Base-by-base conservation (phyloP, 176 grass and related monocot species). In the Otatea glauca region DNA sequence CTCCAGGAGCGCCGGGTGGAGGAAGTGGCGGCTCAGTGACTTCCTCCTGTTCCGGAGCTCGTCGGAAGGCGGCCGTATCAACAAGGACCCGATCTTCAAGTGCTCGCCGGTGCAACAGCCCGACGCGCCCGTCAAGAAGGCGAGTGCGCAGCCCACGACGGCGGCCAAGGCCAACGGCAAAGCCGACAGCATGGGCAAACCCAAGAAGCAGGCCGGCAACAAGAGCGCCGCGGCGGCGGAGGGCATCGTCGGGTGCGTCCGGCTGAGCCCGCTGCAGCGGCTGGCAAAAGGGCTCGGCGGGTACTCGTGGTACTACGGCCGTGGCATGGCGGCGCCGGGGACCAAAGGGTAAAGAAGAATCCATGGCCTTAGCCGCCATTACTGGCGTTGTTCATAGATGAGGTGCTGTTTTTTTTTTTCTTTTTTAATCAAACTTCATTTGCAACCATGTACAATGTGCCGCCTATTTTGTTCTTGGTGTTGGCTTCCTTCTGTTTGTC, bases 21-120 rank as follows among this genome's bases (percentile, higher is more conserved):
- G 90, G 68, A 89, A 64, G 47, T 94, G 89, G 97, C 80, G 93
- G 47, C 83, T 99, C 65, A 90, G 86, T 47, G 97, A 94, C 54
- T 61, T 99, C 65, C 90, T 99, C 38, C 78, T 96, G 60, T 99
- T 99, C 84, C 86, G 93, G 74, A 99, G 91, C 77, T 92, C 90
- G 18, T 94, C 93, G 2, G 93, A 93, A 55, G 83, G 51, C 21
- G 56, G 85, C 47, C 91, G 84, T 44, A 49, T 72, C 72, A 89
- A 0, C 81, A 91, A 92, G 37, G 92, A 97, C 25, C 49, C 88
- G 0, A 42, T 76, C 68, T 75, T 87, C 84, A 89, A 94, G 75
- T 83, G 83, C 75, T 79, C 79, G n/a, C 35, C 85, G 3, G 87
- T 45, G n/a, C 75, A 54, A 0, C 72, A 49, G 0, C 51, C 72